Evolutionary conservation across 768 basidiomycete genomes (phyloP), one percentile per base, ranked within the genome.

Genomic region (Rhodotorula taiwanensis): DNA sequence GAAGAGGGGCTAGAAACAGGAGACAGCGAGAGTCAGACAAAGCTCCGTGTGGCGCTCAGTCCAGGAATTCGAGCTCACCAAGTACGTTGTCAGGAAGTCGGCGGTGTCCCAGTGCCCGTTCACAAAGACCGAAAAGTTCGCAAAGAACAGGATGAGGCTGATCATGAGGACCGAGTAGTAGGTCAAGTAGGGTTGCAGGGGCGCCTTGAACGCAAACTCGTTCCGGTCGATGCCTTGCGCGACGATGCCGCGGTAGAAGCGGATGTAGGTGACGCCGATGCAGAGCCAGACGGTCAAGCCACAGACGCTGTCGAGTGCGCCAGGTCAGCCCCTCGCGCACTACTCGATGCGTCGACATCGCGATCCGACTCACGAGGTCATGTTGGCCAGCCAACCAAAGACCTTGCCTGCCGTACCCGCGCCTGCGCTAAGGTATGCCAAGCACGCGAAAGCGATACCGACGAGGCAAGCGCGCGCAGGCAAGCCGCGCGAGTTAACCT

Each of bases 211-310:
- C 31, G 74, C 71, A 31, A 76, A 66, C 36, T 70, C 71, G 58
- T 69, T 73, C 28, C 82, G 79, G 68, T 81, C 83, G 83, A 76
- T 64, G 31, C 72, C 73, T 52, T 76, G 76, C 5, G 45, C 50
- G 74, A 86, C 85, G 77, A 87, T 73, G 62, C 90, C 93, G 28
- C 79, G 74, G 75, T 90, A 80, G 81, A 95, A 95, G 50, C 91
- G 85, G 59, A 88, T 62, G 72, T 88, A 89, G 27, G 85, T 86
- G 55, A 89, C 39, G 58, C 77, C 80, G 73, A 91, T 89, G 54
- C 84, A 85, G 64, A 84, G 84, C 88, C 89, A 90, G 5, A 86
- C 85, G 78, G 88, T 79, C n/a, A 91, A 60, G 62, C 75, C 76
- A 18, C 16, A 6, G 11, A 58, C 49, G n/a, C 8, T 6, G 3